Evolutionary conservation across 176 grass and related monocot genomes (phyloP).

Genomic region (Pontederia crassipes): DNA sequence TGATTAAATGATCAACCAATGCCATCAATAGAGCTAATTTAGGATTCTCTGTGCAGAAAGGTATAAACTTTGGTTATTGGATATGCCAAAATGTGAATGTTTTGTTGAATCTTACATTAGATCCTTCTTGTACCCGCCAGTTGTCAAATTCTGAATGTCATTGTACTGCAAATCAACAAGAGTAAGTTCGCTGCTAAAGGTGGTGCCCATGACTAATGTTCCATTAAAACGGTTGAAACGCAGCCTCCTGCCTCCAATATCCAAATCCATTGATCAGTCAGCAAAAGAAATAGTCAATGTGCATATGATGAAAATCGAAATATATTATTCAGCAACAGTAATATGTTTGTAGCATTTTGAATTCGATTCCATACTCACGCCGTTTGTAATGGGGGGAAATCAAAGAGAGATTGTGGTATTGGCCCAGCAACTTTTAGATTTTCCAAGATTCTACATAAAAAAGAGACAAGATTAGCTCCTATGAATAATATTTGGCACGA

Average conservation of each 20-base stretch:
- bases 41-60: too few species aligned
- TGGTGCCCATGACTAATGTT: conserved; percentile 39
- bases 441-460: conserved; percentile 44
- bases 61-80: too few species aligned
- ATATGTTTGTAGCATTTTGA: not conserved
- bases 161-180: conserved; percentile 64
- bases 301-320: not conserved
- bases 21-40: too few species aligned
- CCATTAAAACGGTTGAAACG: conserved; percentile 53
- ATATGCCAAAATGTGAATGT: not conserved
- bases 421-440: conserved; percentile 32
- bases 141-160: conserved; percentile 6
- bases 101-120: conserved; percentile 37
- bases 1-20: too few species aligned
- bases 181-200: conserved; percentile 34
- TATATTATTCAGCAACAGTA: not conserved
- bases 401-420: conserved; percentile 44
- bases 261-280: not conserved
- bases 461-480: conserved; percentile 5
- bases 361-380: conserved; percentile 35
- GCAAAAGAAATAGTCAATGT: not conserved
- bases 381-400: conserved; percentile 45
- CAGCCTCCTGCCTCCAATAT: conserved; percentile 41
- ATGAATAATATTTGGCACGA: not conserved
- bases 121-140: conserved; percentile 29